Base-by-base conservation (phyloP, 2,329 filamentous ascomycete genomes). In the Akanthomyces muscarius region DNA sequence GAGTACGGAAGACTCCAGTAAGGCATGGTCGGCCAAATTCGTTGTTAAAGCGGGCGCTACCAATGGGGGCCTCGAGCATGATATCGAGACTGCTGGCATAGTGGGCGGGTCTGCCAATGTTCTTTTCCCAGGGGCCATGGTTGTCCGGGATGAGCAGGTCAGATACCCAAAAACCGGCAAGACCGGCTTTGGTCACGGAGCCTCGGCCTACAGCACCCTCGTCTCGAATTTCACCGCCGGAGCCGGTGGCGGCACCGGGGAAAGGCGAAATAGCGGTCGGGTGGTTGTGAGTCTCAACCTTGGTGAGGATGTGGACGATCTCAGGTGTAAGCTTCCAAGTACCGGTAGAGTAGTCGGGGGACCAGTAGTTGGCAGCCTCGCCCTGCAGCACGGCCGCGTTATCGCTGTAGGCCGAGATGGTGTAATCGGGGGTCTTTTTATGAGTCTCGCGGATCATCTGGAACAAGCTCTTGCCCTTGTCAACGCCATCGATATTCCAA, bases 251-350 rank as follows among this genome's bases (percentile, higher is more conserved):
- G 11, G 95, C 95, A 71, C 95, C 95, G 5, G 94, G 83, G 72
- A 91, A 97, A 0, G 93, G 93, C 0, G 92, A 97, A 60, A 99
- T 96, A 10, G 94, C 94, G 6, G 95, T 98, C 2, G 94, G 94
- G 72, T 98, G 94, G 75, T 98, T 98, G 78, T 98, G 94, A 1
- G 95, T 98, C 79, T 99, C 95, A 57, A 98, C 95, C 79, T 99
- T 99, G 74, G 89, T 88, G 54, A 99, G 80, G 69, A 93, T 90
- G 73, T 97, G 91, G 23, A 97, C 89, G 28, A 86, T 81, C 78
- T 99, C 95, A 70, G 91, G 95, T 23, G 85, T 91, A 65, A 94
- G 85, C 70, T 84, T 89, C 94, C 94, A 99, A 69, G 91, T 89
- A 36, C 93, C 91, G 4, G 91, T 96, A 44, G 87, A 83, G 68